Evolutionary conservation across 768 basidiomycete species (phyloP).

Genomic region (Tulasnella sp.): DNA sequence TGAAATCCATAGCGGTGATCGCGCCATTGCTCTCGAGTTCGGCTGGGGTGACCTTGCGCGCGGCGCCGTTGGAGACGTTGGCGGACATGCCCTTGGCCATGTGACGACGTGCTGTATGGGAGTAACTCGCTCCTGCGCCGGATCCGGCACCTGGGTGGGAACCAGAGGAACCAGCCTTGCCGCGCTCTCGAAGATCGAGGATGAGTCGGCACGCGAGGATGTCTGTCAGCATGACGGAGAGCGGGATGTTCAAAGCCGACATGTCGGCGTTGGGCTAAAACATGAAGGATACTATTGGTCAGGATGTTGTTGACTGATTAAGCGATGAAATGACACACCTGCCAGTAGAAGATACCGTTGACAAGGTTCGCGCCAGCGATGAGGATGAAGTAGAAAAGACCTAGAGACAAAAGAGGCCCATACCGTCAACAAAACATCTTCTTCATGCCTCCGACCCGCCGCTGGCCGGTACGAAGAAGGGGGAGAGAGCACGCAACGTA

Average conservation of each 20-base stretch:
- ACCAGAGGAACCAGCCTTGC: no score
- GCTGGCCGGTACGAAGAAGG: no score
- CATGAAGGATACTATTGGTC: no score
- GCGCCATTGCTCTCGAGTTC: background rate
- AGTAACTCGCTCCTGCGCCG: background rate
- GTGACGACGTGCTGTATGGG: background rate
- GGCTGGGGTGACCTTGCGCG: background rate
- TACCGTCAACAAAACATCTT: background rate
- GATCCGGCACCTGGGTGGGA: no score
- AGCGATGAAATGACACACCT: background rate
- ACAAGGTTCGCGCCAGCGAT: slow-evolving; percentile 7
- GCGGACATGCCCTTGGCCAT: background rate
- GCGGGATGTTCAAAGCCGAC: slow-evolving; percentile 3
- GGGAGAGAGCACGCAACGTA: no score
- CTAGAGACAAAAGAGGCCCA: background rate
- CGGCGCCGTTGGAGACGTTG: no score
- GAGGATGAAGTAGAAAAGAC: slow-evolving; percentile 5
- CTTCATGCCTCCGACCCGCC: no score
- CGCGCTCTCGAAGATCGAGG: background rate
- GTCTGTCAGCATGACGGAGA: background rate
- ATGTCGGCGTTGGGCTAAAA: background rate
- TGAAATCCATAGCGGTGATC: slow-evolving; percentile 7
- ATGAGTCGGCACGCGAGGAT: background rate
- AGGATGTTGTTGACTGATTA: no score
- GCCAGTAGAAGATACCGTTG: slow-evolving; percentile 10